A percentile compares a stretch with the other conserved stretches of the same genome.
These are phyloP conservation scores for Rhizomucor pusillus DNA, from an alignment of 371 early-diverging fungal genomes.

Conservation along the genomic window DNA sequence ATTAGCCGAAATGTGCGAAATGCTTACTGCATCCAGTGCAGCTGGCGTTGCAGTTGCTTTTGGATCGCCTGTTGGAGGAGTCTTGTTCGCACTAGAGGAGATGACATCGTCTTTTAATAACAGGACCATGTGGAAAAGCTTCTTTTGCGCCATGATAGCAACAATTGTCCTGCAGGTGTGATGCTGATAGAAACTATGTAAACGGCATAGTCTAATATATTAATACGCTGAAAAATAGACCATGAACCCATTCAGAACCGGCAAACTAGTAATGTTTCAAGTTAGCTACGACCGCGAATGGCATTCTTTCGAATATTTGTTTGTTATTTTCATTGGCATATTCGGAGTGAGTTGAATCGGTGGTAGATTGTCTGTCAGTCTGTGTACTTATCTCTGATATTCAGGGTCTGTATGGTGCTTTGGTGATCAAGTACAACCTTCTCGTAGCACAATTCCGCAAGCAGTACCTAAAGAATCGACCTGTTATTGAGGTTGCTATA, in stretches of 20 bases:
- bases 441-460: slow-evolving; percentile 69
- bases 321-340: slow-evolving; percentile 85
- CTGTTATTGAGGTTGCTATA: slow-evolving; percentile 71
- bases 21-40: slow-evolving; percentile 89
- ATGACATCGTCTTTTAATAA: slow-evolving; percentile 93
- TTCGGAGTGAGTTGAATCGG: slow-evolving; percentile 81
- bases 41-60: slow-evolving; percentile 66
- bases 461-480: slow-evolving; percentile 57
- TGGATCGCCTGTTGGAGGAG: slow-evolving; percentile 79
- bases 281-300: slow-evolving; percentile 90
- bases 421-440: slow-evolving; percentile 81
- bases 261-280: slow-evolving; percentile 93
- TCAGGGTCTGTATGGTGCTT: slow-evolving; percentile 86
- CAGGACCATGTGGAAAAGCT: slow-evolving; percentile 93
- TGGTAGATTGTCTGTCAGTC: no score
- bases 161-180: slow-evolving; percentile 82
- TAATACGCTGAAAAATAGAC: slow-evolving; percentile 30
- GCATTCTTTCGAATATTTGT: slow-evolving; percentile 83
- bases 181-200: not conserved
- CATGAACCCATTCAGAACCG: slow-evolving; percentile 92
- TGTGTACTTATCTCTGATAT: not conserved
- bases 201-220: not conserved
- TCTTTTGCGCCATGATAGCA: slow-evolving; percentile 92
- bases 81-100: slow-evolving; percentile 95
- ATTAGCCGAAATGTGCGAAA: slow-evolving; percentile 83